A percentile compares a stretch with the other conserved stretches of the same genome.
These are phyloP conservation scores for Rhynchospora breviuscula DNA, from an alignment of 176 grass and related monocot genomes.

Conservation along the genomic window DNA sequence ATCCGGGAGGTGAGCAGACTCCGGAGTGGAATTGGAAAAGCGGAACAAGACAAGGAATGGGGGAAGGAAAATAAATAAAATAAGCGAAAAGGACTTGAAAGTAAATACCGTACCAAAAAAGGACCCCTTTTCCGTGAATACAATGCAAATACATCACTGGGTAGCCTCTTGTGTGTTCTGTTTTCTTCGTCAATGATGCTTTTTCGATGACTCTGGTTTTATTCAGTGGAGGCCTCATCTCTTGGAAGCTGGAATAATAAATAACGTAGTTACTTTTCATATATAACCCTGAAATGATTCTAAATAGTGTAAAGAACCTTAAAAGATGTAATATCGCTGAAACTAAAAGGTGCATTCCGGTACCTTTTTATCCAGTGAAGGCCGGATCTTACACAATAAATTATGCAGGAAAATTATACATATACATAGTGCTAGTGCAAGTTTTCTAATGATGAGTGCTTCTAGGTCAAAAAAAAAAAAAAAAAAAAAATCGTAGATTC, in stretches of 20 bases:
- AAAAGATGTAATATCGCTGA: neutral
- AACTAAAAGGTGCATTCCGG: neutral
- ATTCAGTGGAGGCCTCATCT: slow-evolving; percentile 6
- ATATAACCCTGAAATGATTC: neutral
- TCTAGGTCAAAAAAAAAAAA: no score
- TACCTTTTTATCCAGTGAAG: neutral
- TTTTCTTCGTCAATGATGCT: neutral
- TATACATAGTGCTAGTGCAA: neutral
- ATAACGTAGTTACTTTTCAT: neutral
- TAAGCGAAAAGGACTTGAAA: neutral
- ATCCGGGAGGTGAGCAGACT: neutral
- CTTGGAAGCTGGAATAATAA: neutral
- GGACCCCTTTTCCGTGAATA: slow-evolving; percentile 28
- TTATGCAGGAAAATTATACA: neutral
- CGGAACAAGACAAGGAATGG: neutral
- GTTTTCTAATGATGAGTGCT: no score
- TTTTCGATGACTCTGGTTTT: neutral
- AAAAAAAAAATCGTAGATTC: no score
- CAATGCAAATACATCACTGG: neutral
- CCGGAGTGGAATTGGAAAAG: neutral
- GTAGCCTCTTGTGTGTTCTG: neutral
- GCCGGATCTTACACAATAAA: neutral
- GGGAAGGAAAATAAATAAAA: neutral
- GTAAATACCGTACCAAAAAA: slow-evolving; percentile 19
- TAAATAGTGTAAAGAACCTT: neutral